Percentiles rank a stretch among this genome's conserved stretches.
Evolutionary conservation across 192 early-diverging fungal genomes (phyloP).

Genomic region (Podila minutissima): DNA sequence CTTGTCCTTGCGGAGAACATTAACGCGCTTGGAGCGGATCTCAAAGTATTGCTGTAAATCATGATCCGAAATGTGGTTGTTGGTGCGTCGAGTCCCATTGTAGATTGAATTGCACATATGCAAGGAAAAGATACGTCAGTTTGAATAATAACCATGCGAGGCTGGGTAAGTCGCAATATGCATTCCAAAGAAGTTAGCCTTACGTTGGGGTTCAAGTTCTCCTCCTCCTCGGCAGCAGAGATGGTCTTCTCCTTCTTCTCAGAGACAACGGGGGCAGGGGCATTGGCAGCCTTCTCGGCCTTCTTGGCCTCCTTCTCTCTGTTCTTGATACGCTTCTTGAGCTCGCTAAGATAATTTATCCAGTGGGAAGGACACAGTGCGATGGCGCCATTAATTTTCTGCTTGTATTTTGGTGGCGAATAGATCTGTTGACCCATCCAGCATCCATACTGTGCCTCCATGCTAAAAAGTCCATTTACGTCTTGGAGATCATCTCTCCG

Average conservation of each 20-base stretch:
- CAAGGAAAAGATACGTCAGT: too few species aligned
- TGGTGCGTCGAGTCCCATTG: not conserved
- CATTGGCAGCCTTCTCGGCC: conserved; percentile 67
- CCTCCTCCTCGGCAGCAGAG: conserved; percentile 79
- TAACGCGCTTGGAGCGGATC: conserved; percentile 87
- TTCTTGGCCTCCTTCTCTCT: conserved; percentile 91
- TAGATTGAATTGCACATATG: too few species aligned
- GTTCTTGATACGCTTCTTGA: conserved; percentile 91
- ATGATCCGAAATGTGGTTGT: not conserved
- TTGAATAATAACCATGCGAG: too few species aligned
- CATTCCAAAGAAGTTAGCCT: conserved; percentile 62
- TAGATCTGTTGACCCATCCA: not conserved
- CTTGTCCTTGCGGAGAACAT: conserved; percentile 81
- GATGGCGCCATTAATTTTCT: too few species aligned
- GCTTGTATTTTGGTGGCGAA: conserved; percentile 1
- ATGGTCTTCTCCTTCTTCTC: conserved; percentile 55
- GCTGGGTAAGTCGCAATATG: too few species aligned
- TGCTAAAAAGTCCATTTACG: conserved; percentile 49
- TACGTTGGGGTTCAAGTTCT: conserved; percentile 87
- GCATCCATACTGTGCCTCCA: not conserved
- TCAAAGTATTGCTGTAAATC: conserved; percentile 91
- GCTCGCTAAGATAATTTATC: conserved; percentile 68
- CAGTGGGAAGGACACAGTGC: not conserved
- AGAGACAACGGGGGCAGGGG: conserved; percentile 60
- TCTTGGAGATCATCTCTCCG: conserved; percentile 95